Percentiles rank a stretch among this genome's conserved stretches.
phyloP scores from a whole-genome alignment of 1,284 basidiomycete genomes.

The Austroboletus niveus region DNA sequence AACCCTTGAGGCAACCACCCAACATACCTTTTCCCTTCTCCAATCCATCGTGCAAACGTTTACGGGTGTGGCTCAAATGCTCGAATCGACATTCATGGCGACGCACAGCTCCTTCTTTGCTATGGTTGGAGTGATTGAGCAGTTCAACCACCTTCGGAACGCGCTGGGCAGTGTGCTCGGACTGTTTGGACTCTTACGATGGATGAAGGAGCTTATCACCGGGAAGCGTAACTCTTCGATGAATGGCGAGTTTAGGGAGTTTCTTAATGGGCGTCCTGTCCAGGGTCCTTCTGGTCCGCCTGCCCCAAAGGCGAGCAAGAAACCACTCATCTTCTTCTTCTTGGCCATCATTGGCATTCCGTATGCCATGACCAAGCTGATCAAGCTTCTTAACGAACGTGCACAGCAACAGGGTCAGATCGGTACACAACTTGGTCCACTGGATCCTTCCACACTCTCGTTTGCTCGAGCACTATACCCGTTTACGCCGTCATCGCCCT shows the following conservation, averaged over 20 bases:
- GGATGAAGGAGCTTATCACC: slow-evolving; percentile 69
- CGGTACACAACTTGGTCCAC: slow-evolving; percentile 48
- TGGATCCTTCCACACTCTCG: slow-evolving; percentile 58
- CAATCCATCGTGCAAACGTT: slow-evolving; percentile 97
- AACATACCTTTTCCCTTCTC: slow-evolving; percentile 79
- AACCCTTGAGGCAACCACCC: slow-evolving; percentile 86
- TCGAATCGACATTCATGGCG: slow-evolving; percentile 98
- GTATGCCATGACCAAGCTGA: slow-evolving; percentile 90
- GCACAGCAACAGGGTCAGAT: slow-evolving; percentile 27
- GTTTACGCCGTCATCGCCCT: slow-evolving; percentile 60
- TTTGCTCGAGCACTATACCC: background rate
- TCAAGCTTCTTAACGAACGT: slow-evolving; percentile 41
- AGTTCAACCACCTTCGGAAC: slow-evolving; percentile 88
- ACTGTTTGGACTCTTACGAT: slow-evolving; percentile 85
- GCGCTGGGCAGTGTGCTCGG: slow-evolving; percentile 49
- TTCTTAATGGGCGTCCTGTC: slow-evolving; percentile 37
- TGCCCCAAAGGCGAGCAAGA: slow-evolving; percentile 69
- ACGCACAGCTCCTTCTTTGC: slow-evolving; percentile 98
- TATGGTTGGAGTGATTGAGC: slow-evolving; percentile 97
- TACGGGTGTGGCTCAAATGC: slow-evolving; percentile 94
- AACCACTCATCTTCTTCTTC: slow-evolving; percentile 61
- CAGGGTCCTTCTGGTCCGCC: slow-evolving; percentile 49
- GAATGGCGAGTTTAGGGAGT: slow-evolving; percentile 57
- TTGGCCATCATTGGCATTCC: slow-evolving; percentile 79
- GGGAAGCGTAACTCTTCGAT: slow-evolving; percentile 44